Percentiles rank a stretch among this genome's conserved stretches.
phyloP scores from a whole-genome alignment of 2,329 filamentous ascomycete species.

The Diaporthe helianthi region DNA sequence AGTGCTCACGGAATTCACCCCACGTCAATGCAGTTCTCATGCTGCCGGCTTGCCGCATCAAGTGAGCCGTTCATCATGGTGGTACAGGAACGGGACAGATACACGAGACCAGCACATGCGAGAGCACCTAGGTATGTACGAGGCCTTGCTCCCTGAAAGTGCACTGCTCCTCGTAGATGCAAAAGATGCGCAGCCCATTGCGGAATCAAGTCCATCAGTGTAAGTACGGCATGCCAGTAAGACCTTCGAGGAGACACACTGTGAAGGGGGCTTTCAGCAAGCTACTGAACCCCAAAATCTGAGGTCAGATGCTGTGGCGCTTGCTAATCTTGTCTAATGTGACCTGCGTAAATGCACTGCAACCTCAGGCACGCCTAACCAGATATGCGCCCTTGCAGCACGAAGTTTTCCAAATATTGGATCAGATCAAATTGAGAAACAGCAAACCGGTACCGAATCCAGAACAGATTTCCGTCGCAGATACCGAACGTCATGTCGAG shows the following conservation, averaged over 20 bases:
- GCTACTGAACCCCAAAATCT: neutral
- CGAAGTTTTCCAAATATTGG: neutral
- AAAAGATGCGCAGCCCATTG: neutral
- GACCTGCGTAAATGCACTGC: neutral
- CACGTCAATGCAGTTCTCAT: neutral
- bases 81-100: neutral
- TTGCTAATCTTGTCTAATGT: neutral
- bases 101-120: neutral
- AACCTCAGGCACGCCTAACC: neutral
- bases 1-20: neutral
- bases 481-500: neutral
- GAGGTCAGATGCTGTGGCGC: neutral
- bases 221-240: neutral
- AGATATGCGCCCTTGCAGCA: neutral
- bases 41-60: neutral
- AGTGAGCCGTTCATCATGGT: neutral
- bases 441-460: neutral
- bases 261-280: neutral
- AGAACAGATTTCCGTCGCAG: neutral
- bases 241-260: neutral
- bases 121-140: neutral
- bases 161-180: neutral
- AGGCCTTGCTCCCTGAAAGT: neutral
- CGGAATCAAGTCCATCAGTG: neutral
- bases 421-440: neutral